A percentile compares a stretch with the other conserved stretches of the same genome.
phyloP scores from a whole-genome alignment of 164 flowering plant species.

The Nymphaea thermarum region DNA sequence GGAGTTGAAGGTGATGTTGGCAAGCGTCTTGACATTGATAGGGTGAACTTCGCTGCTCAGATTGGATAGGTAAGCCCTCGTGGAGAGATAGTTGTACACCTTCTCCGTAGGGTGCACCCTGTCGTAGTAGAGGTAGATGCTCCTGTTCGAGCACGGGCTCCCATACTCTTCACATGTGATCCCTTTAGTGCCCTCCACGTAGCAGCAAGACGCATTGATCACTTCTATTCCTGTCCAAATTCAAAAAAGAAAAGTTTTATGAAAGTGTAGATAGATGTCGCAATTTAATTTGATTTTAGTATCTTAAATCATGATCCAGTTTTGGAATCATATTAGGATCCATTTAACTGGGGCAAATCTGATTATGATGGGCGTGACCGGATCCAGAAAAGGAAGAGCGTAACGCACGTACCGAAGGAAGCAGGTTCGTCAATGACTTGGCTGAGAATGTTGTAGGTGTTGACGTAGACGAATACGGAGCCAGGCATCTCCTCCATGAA shows the following conservation, averaged over 20 bases:
- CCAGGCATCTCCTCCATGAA: background rate
- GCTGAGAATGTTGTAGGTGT: background rate
- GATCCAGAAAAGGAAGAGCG: background rate
- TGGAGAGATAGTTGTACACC: background rate
- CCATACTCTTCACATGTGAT: background rate
- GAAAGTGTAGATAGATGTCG: too few relatives aligned
- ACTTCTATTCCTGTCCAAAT: background rate
- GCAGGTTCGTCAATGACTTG: background rate
- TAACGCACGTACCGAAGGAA: background rate
- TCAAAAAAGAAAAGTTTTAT: too few relatives aligned
- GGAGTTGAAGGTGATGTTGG: background rate
- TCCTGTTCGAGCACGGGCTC: background rate
- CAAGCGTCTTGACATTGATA: background rate
- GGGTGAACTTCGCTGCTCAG: background rate
- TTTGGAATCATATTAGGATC: too few relatives aligned
- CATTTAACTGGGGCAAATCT: too few relatives aligned
- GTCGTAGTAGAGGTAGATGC: background rate
- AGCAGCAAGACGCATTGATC: background rate
- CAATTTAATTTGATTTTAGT: too few relatives aligned
- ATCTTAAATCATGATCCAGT: too few relatives aligned
- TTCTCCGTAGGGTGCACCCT: background rate
- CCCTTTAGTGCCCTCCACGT: background rate
- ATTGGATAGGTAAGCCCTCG: background rate
- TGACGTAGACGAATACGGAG: background rate
- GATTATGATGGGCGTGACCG: background rate